These are phyloP conservation scores for Salix viminalis DNA, from an alignment of 345 rosid species.

Conservation along the genomic window DNA sequence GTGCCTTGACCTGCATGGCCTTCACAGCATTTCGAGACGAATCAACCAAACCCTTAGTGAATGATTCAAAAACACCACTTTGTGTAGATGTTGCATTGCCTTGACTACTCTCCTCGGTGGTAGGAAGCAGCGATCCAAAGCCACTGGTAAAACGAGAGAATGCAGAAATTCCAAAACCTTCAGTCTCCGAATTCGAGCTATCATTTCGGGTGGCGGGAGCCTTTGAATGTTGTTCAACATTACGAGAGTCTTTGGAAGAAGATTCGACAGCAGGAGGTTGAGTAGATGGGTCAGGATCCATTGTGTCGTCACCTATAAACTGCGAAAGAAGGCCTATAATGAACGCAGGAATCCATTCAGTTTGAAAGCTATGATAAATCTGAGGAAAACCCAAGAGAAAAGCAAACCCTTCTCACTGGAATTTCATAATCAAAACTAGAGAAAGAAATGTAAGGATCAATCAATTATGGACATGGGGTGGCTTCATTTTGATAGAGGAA, in stretches of 20 bases:
- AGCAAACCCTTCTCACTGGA: too few species aligned
- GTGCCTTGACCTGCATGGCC: slow-evolving; percentile 33
- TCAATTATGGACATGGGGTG: too few species aligned
- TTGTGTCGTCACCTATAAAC: slow-evolving; percentile 9
- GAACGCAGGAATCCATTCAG: too few species aligned
- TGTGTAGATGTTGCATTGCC: slow-evolving; percentile 4
- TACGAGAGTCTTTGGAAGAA: slow-evolving; percentile 15
- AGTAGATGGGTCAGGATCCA: slow-evolving; percentile 47
- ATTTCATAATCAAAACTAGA: too few species aligned
- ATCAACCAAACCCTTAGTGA: slow-evolving; percentile 28
- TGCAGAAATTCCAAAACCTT: slow-evolving; percentile 3
- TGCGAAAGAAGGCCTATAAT: too few species aligned
- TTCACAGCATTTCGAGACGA: slow-evolving; percentile 28
- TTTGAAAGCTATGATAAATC: too few species aligned
- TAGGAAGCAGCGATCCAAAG: slow-evolving; percentile 9
- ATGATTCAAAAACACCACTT: slow-evolving; percentile 23
- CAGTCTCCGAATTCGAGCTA: not conserved
- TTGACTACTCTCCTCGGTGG: slow-evolving; percentile 5
- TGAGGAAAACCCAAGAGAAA: too few species aligned
- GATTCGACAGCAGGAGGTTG: slow-evolving; percentile 25
- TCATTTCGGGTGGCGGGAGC: not conserved
- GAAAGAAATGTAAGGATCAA: too few species aligned
- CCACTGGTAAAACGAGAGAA: slow-evolving; percentile 19
- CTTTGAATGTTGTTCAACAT: not conserved
- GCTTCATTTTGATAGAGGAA: too few species aligned